phyloP scores from a whole-genome alignment of 495 filamentous ascomycete species.

The Talaromyces proteolyticus region DNA sequence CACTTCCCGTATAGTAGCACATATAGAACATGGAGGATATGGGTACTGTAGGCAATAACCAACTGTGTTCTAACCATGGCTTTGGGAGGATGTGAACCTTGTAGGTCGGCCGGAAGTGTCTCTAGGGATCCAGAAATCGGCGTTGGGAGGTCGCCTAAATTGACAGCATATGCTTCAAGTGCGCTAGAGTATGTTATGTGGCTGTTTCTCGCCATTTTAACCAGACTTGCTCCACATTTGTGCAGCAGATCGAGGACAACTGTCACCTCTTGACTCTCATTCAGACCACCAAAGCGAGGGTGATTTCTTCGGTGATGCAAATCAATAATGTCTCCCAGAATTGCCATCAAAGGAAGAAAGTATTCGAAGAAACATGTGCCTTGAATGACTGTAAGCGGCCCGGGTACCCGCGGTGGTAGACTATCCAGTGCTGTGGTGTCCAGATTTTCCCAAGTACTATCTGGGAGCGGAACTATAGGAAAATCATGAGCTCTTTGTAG shows the following conservation, averaged over 20 bases:
- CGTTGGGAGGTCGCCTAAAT: background rate
- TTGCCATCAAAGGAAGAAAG: slow-evolving; percentile 77
- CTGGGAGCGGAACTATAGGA: slow-evolving; percentile 18
- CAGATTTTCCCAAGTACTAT: slow-evolving; percentile 25
- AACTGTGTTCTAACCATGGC: background rate
- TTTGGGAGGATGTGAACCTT: background rate
- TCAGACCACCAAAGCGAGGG: slow-evolving; percentile 54
- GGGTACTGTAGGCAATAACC: slow-evolving; percentile 24
- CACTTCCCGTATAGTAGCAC: slow-evolving; percentile 53
- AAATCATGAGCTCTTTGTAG: background rate
- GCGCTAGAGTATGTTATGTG: no score
- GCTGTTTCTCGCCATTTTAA: no score
- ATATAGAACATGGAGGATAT: slow-evolving; percentile 54
- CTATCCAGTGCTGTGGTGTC: slow-evolving; percentile 15
- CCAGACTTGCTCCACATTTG: slow-evolving; percentile 14
- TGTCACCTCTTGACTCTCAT: slow-evolving; percentile 6
- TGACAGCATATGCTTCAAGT: background rate
- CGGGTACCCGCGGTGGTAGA: slow-evolving; percentile 17
- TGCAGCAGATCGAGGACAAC: slow-evolving; percentile 14
- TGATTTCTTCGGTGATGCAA: slow-evolving; percentile 71
- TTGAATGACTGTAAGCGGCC: slow-evolving; percentile 19
- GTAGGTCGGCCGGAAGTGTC: slow-evolving; percentile 5
- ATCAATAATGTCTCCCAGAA: slow-evolving; percentile 78
- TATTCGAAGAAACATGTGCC: slow-evolving; percentile 59
- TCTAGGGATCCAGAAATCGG: background rate